A percentile compares a stretch with the other conserved stretches of the same genome.
Conservation (phyloP, 2,329 filamentous ascomycete species). For the Aspergillus alliaceus region DNA sequence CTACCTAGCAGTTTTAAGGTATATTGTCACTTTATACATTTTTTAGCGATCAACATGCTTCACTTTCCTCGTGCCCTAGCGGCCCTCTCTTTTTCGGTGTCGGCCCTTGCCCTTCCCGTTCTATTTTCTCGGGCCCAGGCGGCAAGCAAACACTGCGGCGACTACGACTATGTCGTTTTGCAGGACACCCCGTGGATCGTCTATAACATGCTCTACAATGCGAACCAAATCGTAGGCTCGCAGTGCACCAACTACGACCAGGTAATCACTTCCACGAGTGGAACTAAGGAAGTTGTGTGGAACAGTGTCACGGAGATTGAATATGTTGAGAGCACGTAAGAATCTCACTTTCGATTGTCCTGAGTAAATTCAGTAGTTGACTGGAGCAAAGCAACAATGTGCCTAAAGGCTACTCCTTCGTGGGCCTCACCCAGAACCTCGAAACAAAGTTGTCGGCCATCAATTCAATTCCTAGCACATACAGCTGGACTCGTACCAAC, state of each 20-base stretch:
- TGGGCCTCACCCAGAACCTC: conserved; percentile 45
- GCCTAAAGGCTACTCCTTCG: conserved; percentile 48
- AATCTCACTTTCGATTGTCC: background rate
- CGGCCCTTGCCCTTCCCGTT: background rate
- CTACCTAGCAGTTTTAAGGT: no score
- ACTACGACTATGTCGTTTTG: conserved; percentile 31
- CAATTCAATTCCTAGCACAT: conserved; percentile 40
- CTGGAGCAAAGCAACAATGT: conserved; percentile 33
- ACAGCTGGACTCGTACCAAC: conserved; percentile 43
- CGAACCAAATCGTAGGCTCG: conserved; percentile 38
- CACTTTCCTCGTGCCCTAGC: background rate
- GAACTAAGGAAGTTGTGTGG: conserved; percentile 40
- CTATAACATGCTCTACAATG: conserved; percentile 49
- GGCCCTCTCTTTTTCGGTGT: background rate
- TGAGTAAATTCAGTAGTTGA: background rate
- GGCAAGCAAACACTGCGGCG: conserved; percentile 18
- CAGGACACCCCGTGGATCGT: conserved; percentile 46
- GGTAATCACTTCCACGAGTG: conserved; percentile 27
- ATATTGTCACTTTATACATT: background rate
- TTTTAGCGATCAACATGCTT: conserved; percentile 1
- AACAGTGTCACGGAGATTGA: conserved; percentile 42
- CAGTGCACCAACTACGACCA: conserved; percentile 43
- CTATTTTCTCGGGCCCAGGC: background rate
- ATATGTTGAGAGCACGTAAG: conserved; percentile 25
- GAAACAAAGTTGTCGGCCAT: conserved; percentile 42